Evolutionary conservation across 208 protist genomes (phyloP).

Genomic region (Novymonas esmeraldas): DNA sequence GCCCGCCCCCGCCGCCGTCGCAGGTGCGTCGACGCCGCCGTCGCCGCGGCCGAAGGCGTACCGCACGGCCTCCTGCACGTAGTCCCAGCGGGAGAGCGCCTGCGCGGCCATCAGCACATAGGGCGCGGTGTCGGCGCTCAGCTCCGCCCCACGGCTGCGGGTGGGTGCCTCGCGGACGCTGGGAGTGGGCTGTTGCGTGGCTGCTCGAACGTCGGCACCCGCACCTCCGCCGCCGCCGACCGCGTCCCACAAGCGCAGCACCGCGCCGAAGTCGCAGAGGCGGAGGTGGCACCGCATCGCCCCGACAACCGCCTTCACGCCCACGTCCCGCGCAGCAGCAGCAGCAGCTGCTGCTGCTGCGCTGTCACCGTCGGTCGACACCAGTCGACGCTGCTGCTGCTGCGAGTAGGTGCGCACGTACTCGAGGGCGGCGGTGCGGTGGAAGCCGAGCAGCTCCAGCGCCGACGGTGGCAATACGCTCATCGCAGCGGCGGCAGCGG

Average conservation of each 20-base stretch:
- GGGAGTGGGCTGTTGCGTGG: background rate
- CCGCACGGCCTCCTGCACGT: slow-evolving; percentile 50
- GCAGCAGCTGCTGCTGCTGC: background rate
- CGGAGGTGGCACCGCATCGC: slow-evolving; percentile 82
- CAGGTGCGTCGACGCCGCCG: background rate
- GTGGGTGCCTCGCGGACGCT: background rate
- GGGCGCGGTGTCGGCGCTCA: slow-evolving; percentile 35
- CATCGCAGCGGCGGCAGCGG: slow-evolving; percentile 4
- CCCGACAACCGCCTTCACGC: slow-evolving; percentile 30
- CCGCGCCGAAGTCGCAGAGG: slow-evolving; percentile 68
- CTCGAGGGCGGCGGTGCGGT: slow-evolving; percentile 37
- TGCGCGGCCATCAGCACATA: slow-evolving; percentile 74
- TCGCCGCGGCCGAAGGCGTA: slow-evolving; percentile 5
- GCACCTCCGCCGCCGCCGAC: no score
- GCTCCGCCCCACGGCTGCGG: slow-evolving; percentile 4
- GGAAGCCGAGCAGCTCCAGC: slow-evolving; percentile 57
- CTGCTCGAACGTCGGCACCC: no score
- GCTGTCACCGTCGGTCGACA: background rate
- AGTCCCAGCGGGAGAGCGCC: slow-evolving; percentile 79
- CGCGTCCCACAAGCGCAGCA: slow-evolving; percentile 66
- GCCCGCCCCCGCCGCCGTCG: no score
- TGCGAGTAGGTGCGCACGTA: slow-evolving; percentile 43
- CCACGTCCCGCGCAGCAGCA: background rate
- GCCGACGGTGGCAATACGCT: slow-evolving; percentile 23
- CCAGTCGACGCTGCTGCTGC: background rate